Percentiles rank a stretch among this genome's conserved stretches.
Conservation (phyloP, 495 filamentous ascomycete genomes). For the Penicillium canescens region DNA sequence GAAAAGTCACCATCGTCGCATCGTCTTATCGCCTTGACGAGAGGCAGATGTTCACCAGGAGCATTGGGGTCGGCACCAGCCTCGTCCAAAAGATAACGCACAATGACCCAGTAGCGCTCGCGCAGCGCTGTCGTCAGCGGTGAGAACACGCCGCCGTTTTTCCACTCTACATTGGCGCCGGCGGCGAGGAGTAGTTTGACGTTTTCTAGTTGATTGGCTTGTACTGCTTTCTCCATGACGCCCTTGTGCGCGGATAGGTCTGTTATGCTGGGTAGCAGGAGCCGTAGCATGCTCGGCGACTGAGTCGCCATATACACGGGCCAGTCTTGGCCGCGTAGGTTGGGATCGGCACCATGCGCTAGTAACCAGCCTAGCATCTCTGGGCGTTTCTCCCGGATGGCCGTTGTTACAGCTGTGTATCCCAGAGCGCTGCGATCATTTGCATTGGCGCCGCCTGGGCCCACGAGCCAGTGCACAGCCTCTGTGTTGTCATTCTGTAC, state of each 20-base stretch:
- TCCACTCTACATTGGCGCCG: slow-evolving; percentile 47
- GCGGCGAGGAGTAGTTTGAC: slow-evolving; percentile 24
- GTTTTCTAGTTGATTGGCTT: slow-evolving; percentile 37
- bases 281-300: slow-evolving; percentile 44
- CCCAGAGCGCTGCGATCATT: slow-evolving; percentile 49
- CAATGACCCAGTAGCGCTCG: slow-evolving; percentile 49
- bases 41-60: slow-evolving; percentile 54
- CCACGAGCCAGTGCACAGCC: slow-evolving; percentile 46
- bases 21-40: slow-evolving; percentile 54
- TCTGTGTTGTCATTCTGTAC: slow-evolving; percentile 51
- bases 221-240: slow-evolving; percentile 56
- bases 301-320: slow-evolving; percentile 55
- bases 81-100: slow-evolving; percentile 49
- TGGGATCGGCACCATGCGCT: slow-evolving; percentile 50
- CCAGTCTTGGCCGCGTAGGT: slow-evolving; percentile 54
- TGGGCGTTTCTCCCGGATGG: slow-evolving; percentile 46
- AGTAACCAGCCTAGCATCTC: slow-evolving; percentile 51
- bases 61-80: slow-evolving; percentile 52
- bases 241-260: slow-evolving; percentile 51
- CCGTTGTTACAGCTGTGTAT: slow-evolving; percentile 52
- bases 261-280: slow-evolving; percentile 42
- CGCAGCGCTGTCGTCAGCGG: slow-evolving; percentile 56
- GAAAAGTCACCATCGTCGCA: slow-evolving; percentile 42
- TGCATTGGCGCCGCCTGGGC: slow-evolving; percentile 42
- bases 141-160: slow-evolving; percentile 57